Evolutionary conservation across 805 yeast genomes (phyloP).

Genomic region (Candida coleopterorum): DNA sequence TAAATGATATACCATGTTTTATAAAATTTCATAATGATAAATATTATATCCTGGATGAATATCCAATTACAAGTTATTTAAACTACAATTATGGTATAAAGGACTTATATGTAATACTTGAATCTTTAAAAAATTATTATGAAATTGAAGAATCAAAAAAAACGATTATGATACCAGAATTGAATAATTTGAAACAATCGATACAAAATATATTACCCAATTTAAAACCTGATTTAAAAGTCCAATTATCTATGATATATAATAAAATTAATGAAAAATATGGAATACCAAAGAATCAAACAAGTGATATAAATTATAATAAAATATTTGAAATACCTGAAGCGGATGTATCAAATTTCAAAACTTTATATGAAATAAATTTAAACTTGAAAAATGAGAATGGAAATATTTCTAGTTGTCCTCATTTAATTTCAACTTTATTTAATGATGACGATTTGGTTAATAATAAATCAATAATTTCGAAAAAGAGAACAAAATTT

Average conservation of each 20-base stretch:
- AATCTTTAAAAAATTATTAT: background rate
- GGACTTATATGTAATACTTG: slow-evolving; percentile 5
- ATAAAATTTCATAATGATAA: background rate
- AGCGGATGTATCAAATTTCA: background rate
- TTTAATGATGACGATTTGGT: slow-evolving; percentile 1
- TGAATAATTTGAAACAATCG: background rate
- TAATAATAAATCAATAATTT: slow-evolving; percentile 1
- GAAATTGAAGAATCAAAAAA: background rate
- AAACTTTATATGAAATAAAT: background rate
- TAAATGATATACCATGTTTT: background rate
- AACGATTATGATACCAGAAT: background rate
- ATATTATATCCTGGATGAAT: background rate
- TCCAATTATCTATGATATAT: slow-evolving; percentile 3
- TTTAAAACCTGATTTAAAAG: slow-evolving; percentile 1
- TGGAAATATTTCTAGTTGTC: background rate
- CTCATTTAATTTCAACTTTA: slow-evolving; percentile 1
- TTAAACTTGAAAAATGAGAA: background rate
- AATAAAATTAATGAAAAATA: slow-evolving; percentile 3
- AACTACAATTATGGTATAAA: slow-evolving; percentile 9
- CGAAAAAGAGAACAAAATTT: background rate
- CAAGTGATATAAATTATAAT: background rate
- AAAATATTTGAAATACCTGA: background rate
- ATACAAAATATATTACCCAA: background rate
- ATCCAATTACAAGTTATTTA: background rate
- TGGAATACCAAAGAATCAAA: background rate